phyloP scores from a whole-genome alignment of 768 basidiomycete species.

The Tricholoma matsutake region DNA sequence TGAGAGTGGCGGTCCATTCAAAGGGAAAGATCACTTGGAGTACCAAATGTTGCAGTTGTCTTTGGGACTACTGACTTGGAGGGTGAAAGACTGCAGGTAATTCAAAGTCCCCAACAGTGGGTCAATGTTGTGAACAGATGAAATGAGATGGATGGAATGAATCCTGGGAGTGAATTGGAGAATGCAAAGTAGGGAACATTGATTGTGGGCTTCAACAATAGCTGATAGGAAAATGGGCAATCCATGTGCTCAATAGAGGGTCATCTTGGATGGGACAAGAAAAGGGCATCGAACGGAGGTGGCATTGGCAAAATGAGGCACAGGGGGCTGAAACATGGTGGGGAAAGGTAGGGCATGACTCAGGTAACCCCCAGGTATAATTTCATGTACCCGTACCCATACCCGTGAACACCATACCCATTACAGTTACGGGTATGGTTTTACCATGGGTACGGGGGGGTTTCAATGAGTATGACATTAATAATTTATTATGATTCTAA shows the following conservation, averaged over 20 bases:
- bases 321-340: too few species aligned
- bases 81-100: constrained; percentile 29
- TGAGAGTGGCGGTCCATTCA: constrained; percentile 26
- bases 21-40: constrained; percentile 26
- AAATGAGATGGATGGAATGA: constrained; percentile 31
- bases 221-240: constrained; percentile 31
- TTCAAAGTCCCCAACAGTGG: constrained; percentile 32
- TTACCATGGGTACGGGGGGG: too few species aligned
- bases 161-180: constrained; percentile 36
- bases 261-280: constrained; percentile 36
- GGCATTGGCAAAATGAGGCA: too few species aligned
- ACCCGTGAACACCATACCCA: too few species aligned
- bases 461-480: too few species aligned
- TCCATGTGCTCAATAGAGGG: constrained; percentile 29
- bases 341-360: too few species aligned
- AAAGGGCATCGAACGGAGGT: too few species aligned
- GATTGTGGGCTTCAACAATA: constrained; percentile 27
- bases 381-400: too few species aligned
- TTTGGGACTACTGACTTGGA: constrained; percentile 27
- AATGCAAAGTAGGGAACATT: constrained; percentile 28
- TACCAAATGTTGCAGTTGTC: constrained; percentile 16
- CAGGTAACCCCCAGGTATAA: too few species aligned
- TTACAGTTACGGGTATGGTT: too few species aligned
- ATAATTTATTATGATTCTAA: too few species aligned
- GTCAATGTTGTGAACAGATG: constrained; percentile 31